Evolutionary conservation across 257 asterid genomes (phyloP).

Genomic region (Gardenia jasminoides): DNA sequence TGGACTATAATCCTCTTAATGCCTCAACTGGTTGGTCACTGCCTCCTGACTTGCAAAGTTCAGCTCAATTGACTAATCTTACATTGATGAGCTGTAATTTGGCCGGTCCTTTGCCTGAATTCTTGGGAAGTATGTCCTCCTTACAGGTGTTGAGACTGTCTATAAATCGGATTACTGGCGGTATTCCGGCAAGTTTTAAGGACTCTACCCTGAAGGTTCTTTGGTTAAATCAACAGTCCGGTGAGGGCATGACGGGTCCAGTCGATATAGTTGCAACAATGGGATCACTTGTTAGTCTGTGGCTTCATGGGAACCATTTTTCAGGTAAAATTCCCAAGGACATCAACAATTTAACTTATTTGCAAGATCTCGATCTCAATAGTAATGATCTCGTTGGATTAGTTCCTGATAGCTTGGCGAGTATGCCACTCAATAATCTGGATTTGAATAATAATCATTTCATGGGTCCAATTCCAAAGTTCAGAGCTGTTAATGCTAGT

Average conservation of each 20-base stretch:
- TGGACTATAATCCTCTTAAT: slow-evolving; percentile 70
- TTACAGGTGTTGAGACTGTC: slow-evolving; percentile 66
- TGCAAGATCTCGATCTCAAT: slow-evolving; percentile 60
- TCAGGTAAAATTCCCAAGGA: slow-evolving; percentile 71
- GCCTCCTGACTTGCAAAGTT: slow-evolving; percentile 54
- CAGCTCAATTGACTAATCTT: slow-evolving; percentile 70
- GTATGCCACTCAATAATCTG: slow-evolving; percentile 43
- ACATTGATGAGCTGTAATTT: slow-evolving; percentile 55
- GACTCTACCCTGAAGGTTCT: slow-evolving; percentile 47
- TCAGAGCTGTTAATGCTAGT: slow-evolving; percentile 51
- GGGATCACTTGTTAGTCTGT: slow-evolving; percentile 64
- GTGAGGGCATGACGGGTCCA: slow-evolving; percentile 65
- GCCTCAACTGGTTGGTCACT: slow-evolving; percentile 69
- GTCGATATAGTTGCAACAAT: slow-evolving; percentile 55
- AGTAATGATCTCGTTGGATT: slow-evolving; percentile 74
- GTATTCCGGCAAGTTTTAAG: slow-evolving; percentile 63
- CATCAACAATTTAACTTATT: slow-evolving; percentile 52
- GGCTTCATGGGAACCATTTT: slow-evolving; percentile 85
- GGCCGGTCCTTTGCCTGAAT: slow-evolving; percentile 74
- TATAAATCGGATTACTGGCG: slow-evolving; percentile 49
- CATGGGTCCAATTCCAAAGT: slow-evolving; percentile 76
- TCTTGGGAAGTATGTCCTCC: slow-evolving; percentile 69
- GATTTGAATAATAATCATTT: slow-evolving; percentile 80
- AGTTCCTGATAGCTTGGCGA: slow-evolving; percentile 56
- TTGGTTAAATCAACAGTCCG: slow-evolving; percentile 68